Percentiles rank a stretch among this genome's conserved stretches.
Evolutionary conservation across 1,284 basidiomycete species (phyloP).

Genomic region (Pseudozyma thailandica): DNA sequence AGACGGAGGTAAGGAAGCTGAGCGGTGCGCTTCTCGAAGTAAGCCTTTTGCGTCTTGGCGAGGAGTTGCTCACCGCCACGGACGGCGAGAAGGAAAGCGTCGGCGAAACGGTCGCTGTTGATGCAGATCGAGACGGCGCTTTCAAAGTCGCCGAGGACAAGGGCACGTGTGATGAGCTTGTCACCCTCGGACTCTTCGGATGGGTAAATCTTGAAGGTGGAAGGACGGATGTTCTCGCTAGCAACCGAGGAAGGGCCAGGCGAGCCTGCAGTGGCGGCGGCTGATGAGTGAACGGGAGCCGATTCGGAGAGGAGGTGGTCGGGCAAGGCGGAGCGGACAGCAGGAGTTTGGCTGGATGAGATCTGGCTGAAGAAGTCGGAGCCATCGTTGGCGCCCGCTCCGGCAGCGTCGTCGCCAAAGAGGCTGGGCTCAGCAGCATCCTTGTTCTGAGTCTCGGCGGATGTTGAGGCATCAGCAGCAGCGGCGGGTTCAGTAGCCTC

Average conservation of each 20-base stretch:
- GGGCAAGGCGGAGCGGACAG: constrained; percentile 72
- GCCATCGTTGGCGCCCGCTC: constrained; percentile 74
- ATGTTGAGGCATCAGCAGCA: constrained; percentile 2
- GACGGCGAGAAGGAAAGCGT: constrained; percentile 91
- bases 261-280: constrained; percentile 72
- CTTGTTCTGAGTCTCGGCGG: constrained; percentile 69
- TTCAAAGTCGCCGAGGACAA: constrained; percentile 93
- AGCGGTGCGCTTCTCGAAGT: constrained; percentile 85
- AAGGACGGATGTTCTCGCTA: constrained; percentile 74
- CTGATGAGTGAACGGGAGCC: constrained; percentile 37
- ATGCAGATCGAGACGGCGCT: constrained; percentile 92
- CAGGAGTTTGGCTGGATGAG: constrained; percentile 14
- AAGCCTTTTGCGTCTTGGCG: constrained; percentile 87
- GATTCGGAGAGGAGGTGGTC: constrained; percentile 75
- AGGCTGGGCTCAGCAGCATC: constrained; percentile 74
- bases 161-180: constrained; percentile 86
- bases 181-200: constrained; percentile 87
- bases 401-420: constrained; percentile 81
- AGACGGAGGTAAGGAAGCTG: constrained; percentile 88
- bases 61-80: constrained; percentile 91
- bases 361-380: constrained; percentile 89
- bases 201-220: constrained; percentile 92
- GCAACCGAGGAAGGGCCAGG: constrained; percentile 76
- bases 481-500: constrained; percentile 13
- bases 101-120: constrained; percentile 88